Conservation (phyloP, 1,139 yeast genomes). For the Yamadazyma siamensis region DNA sequence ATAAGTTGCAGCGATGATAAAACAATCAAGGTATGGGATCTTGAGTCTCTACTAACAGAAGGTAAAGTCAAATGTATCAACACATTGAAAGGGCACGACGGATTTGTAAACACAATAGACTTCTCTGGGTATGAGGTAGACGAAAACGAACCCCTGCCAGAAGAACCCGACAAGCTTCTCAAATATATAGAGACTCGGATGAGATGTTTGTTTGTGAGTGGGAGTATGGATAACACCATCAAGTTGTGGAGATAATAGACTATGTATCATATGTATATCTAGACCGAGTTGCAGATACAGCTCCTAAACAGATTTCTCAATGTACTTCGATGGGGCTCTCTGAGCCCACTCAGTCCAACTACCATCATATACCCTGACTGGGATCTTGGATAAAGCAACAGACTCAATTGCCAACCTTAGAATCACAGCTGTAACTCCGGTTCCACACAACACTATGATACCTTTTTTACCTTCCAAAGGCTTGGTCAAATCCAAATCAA, state of each 20-base stretch:
- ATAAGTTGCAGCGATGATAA: slow-evolving; percentile 81
- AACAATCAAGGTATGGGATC: slow-evolving; percentile 76
- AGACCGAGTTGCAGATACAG: too few relatives aligned
- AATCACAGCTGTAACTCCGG: slow-evolving; percentile 92
- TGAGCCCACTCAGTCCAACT: slow-evolving; percentile 81
- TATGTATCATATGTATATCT: neutral
- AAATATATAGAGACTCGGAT: slow-evolving; percentile 38
- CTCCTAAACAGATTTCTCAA: slow-evolving; percentile 19
- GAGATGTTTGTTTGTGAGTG: slow-evolving; percentile 57
- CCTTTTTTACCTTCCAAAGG: slow-evolving; percentile 43
- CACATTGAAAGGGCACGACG: slow-evolving; percentile 61
- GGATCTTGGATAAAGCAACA: slow-evolving; percentile 57
- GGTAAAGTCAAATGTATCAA: slow-evolving; percentile 46
- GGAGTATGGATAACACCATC: slow-evolving; percentile 55
- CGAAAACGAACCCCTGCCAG: slow-evolving; percentile 12
- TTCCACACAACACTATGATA: slow-evolving; percentile 86
- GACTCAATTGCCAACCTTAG: slow-evolving; percentile 51
- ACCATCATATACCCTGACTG: slow-evolving; percentile 83
- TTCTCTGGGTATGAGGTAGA: slow-evolving; percentile 50
- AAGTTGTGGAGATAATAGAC: slow-evolving; percentile 46
- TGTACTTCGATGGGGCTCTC: slow-evolving; percentile 36
- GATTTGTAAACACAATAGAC: slow-evolving; percentile 57
- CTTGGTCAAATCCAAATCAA: slow-evolving; percentile 29
- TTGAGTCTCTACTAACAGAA: slow-evolving; percentile 42
- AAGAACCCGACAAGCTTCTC: slow-evolving; percentile 12